These are phyloP conservation scores for Pythium pyrilobum DNA, from an alignment of 352 stramenopile genomes.

Conservation along the genomic window DNA sequence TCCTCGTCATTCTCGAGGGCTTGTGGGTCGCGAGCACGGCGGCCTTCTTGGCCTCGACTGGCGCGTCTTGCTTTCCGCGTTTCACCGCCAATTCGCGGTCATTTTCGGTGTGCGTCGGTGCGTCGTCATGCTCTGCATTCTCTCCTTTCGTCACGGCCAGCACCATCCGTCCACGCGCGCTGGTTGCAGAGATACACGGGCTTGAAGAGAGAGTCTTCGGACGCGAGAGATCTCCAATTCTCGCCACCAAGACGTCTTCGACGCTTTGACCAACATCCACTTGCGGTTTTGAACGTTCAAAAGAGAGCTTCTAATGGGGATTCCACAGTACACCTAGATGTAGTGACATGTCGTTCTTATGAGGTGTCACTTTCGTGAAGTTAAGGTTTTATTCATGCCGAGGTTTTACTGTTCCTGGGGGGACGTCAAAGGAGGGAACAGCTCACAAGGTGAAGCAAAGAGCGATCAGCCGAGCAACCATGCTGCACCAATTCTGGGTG, in stretches of 20 bases:
- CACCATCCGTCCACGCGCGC: slow-evolving; percentile 3
- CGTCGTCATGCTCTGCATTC: slow-evolving; percentile 4
- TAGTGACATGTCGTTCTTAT: not conserved
- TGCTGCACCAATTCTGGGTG: slow-evolving; percentile 21
- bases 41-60: too few relatives aligned
- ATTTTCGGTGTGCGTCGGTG: not conserved
- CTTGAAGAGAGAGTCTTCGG: not conserved
- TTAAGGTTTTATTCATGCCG: not conserved
- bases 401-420: slow-evolving; percentile 6
- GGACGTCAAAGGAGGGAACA: not conserved
- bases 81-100: not conserved
- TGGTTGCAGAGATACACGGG: not conserved
- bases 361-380: not conserved
- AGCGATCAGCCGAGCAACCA: too few relatives aligned
- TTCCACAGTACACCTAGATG: slow-evolving; percentile 3
- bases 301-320: slow-evolving; percentile 10
- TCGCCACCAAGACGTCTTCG: not conserved
- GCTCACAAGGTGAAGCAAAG: not conserved
- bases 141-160: slow-evolving; percentile 3
- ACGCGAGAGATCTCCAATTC: not conserved
- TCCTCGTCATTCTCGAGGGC: too few relatives aligned
- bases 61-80: not conserved
- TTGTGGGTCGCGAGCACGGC: too few relatives aligned
- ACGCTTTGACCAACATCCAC: not conserved
- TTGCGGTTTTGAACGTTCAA: slow-evolving; percentile 23